Conservation (phyloP, 2,329 filamentous ascomycete genomes). For the Aspergillus caelatus region DNA sequence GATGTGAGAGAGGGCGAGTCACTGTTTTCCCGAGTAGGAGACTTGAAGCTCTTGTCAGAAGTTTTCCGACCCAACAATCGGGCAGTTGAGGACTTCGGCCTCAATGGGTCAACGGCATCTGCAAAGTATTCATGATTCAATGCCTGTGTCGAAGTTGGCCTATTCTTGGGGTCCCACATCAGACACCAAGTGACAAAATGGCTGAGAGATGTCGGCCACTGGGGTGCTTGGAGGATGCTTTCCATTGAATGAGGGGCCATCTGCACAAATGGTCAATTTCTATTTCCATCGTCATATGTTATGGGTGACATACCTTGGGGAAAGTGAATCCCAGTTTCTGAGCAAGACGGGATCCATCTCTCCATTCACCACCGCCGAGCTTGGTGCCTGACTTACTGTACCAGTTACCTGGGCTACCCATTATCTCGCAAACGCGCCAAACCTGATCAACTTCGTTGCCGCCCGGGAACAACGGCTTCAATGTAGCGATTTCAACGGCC, state of each 20-base stretch:
- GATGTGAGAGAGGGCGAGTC: constrained; percentile 65
- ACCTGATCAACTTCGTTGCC: constrained; percentile 99
- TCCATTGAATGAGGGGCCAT: constrained; percentile 98
- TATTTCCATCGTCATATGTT: background rate
- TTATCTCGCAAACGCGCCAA: constrained; percentile 98
- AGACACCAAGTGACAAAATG: constrained; percentile 98
- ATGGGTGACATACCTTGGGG: constrained; percentile 63
- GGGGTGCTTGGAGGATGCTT: constrained; percentile 83
- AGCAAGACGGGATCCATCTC: constrained; percentile 86
- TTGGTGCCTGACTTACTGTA: constrained; percentile 86
- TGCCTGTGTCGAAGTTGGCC: constrained; percentile 92
- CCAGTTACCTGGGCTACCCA: constrained; percentile 98
- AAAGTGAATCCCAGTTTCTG: constrained; percentile 98
- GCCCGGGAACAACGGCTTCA: constrained; percentile 95
- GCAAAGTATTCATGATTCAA: constrained; percentile 91
- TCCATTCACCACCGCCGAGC: constrained; percentile 96
- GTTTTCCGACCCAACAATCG: constrained; percentile 86
- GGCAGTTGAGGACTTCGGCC: constrained; percentile 87
- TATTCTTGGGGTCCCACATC: constrained; percentile 95
- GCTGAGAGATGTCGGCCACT: constrained; percentile 86
- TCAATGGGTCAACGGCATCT: constrained; percentile 87
- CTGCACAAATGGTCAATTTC: constrained; percentile 44
- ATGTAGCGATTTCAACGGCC: constrained; percentile 94
- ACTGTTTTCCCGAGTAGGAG: constrained; percentile 62
- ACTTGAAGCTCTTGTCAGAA: constrained; percentile 74